Base-by-base conservation (phyloP, 2,329 filamentous ascomycete species). In the Nigrospora oryzae region DNA sequence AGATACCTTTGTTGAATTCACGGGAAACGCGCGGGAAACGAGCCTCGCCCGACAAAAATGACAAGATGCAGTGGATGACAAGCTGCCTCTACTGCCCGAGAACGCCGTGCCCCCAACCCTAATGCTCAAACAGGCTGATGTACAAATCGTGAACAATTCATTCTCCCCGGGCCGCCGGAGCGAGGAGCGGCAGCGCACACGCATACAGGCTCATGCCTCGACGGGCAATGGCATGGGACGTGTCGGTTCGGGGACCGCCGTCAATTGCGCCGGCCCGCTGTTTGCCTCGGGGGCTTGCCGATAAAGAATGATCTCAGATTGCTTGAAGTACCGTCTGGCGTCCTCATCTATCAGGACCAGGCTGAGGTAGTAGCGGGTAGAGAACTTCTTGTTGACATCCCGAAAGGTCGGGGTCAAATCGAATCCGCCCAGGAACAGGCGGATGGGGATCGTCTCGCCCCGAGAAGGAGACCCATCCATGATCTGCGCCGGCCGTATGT, bases 341-440 rank as follows among this genome's bases (percentile, higher is more conserved):
- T 98, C 93, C 79, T 96, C 90, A 60, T 96, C 90, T 55, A 96
- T 96, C 54, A 96, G 76, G 17, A 98, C 93, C 50, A 98, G 71
- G 63, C 90, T 96, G 51, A 98, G 79, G 69, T 98, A 98, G 70
- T 98, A 98, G 59, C 93, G 79, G 34, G 91, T 97, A 23, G 91
- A 97, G 67, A 95, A 98, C 70, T 98, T 98, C 77, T 98, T 98
- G 79, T 98, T 98, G 55, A 98, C 94, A 64, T 98, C 93, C 50
- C 93, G 86, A 79, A 98, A 98, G 12, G 93, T 98, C 14, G 93
- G 93, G 5, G 93, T 98, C 51, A 98, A 70, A 66, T 98, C 94
- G 63, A 98, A 98, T 43, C 93, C 93, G 49, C 93, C 93, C 11
- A 98, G 80, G 79, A 98, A 98, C 45, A 98, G 75, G 56, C 93